phyloP scores from a whole-genome alignment of 345 rosid genomes.

The Eucalyptus erythrocorys region DNA sequence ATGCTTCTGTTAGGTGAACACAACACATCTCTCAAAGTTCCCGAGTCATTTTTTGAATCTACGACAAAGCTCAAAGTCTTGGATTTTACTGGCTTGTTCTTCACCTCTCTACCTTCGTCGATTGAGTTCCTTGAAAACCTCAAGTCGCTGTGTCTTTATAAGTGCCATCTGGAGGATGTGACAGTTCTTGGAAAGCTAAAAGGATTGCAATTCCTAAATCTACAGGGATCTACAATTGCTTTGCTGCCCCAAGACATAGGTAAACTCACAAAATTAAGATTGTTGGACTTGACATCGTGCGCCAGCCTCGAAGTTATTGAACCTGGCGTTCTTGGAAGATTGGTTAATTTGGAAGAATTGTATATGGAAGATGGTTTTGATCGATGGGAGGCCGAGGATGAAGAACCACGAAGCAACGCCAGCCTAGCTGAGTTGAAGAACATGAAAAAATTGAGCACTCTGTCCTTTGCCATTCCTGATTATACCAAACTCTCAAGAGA shows the following conservation, averaged over 20 bases:
- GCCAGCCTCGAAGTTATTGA: not conserved
- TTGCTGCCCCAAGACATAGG: conserved; percentile 5
- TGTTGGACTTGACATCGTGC: not conserved
- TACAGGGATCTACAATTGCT: not conserved
- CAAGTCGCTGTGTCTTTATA: not conserved
- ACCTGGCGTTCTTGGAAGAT: not conserved
- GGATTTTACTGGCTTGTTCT: not conserved
- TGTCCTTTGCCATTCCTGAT: not conserved
- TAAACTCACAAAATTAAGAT: not conserved
- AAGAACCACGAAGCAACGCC: not conserved
- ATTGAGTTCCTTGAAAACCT: not conserved
- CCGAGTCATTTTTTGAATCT: not conserved
- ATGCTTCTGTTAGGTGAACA: not conserved
- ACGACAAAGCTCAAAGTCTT: conserved; percentile 5
- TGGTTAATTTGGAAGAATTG: conserved; percentile 13
- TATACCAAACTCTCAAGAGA: not conserved
- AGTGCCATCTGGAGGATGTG: not conserved
- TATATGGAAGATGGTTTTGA: not conserved
- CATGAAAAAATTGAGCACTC: not conserved
- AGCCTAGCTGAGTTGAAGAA: conserved; percentile 4
- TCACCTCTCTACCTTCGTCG: not conserved
- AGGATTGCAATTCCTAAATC: not conserved
- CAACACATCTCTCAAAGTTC: not conserved
- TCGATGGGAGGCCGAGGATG: conserved; percentile 1
- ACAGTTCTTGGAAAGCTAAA: not conserved